Conservation (phyloP, 495 filamentous ascomycete species). For the Aspergillus campestris region DNA sequence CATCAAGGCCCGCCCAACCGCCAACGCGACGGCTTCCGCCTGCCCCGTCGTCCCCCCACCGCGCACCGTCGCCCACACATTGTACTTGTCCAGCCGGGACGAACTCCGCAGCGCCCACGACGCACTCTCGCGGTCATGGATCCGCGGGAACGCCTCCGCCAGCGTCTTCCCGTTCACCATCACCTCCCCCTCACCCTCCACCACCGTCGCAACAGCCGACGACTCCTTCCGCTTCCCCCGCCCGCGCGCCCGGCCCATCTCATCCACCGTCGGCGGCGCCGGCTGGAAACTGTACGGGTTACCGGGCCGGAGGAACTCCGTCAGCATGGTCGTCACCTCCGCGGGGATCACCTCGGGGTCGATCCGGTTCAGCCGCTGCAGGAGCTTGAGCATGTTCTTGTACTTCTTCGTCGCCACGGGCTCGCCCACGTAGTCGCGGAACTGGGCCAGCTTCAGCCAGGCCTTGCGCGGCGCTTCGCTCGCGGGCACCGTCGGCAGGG, state of each 20-base stretch:
- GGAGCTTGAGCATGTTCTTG: conserved; percentile 59
- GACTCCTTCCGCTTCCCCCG: conserved; percentile 81
- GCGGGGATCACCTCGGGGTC: conserved; percentile 67
- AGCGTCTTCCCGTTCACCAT: conserved; percentile 81
- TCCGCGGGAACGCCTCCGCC: conserved; percentile 65
- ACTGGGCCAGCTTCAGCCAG: conserved; percentile 75
- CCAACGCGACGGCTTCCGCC: conserved; percentile 90
- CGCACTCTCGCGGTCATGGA: conserved; percentile 93
- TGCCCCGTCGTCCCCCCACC: conserved; percentile 92
- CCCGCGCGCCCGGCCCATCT: conserved; percentile 64
- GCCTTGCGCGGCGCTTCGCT: conserved; percentile 65
- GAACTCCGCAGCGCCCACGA: conserved; percentile 82
- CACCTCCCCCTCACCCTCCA: conserved; percentile 87
- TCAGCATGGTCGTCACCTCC: conserved; percentile 55
- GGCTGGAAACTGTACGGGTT: conserved; percentile 57
- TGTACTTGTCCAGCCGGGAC: conserved; percentile 88
- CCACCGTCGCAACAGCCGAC: conserved; percentile 71
- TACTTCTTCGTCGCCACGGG: conserved; percentile 71
- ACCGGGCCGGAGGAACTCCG: conserved; percentile 62
- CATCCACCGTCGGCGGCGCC: conserved; percentile 53
- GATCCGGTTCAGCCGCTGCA: conserved; percentile 78
- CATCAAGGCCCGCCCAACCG: conserved; percentile 78
- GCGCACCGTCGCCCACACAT: conserved; percentile 75
- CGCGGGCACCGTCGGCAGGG: conserved; percentile 57
- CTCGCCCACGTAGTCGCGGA: conserved; percentile 67